Base-by-base conservation (phyloP, 345 rosid genomes). In the Rubroshorea leprosula region DNA sequence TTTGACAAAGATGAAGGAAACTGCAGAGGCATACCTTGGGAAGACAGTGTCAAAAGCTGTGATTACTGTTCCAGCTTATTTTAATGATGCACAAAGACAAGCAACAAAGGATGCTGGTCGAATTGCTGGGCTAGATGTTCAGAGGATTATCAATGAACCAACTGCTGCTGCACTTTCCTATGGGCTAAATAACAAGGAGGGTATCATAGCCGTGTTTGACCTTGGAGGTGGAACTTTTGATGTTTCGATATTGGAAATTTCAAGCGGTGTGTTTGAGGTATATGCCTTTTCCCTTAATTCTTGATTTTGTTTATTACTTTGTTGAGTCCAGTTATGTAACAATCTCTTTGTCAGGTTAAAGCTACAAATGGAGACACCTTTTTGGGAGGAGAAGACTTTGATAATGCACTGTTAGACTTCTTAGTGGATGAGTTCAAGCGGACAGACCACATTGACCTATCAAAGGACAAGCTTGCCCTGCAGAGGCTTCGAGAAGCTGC, bases 21-120 rank as follows among this genome's bases (percentile, higher is more conserved):
- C 76, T 16, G 79, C 79, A 7, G 79, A 74, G 55, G 61, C 72
- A 11, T 74, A 70, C 64, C 75, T 74, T 59, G 75, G 75, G 19
- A 74, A 70, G 47, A 48, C 69, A 5, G 58, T 74, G 8, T 18
- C 69, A 16, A 66, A 74, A 67, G 75, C 79, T 59, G 79, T 74
- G 31, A 51, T 74, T 49, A 74, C 79, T 9, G 79, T 74, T 17
- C 79, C 79, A 13, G 79, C 79, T 21, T 74, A 74, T 55, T 74
- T 74, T 56, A 74, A 74, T 55, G 79, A 74, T 55, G 75, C 79
- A 18, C 79, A 74, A 10, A 55, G 79, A 29, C 79, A 74, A 58
- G 79, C 79, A 16, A 74, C 79, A 22, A 74, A 74, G 41, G 79
- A 74, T 74, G 79, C 79, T 55, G 79, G 79, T 13, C 62, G 68